Conservation (phyloP, 805 yeast genomes). For the Ogataea paradorogensis region DNA sequence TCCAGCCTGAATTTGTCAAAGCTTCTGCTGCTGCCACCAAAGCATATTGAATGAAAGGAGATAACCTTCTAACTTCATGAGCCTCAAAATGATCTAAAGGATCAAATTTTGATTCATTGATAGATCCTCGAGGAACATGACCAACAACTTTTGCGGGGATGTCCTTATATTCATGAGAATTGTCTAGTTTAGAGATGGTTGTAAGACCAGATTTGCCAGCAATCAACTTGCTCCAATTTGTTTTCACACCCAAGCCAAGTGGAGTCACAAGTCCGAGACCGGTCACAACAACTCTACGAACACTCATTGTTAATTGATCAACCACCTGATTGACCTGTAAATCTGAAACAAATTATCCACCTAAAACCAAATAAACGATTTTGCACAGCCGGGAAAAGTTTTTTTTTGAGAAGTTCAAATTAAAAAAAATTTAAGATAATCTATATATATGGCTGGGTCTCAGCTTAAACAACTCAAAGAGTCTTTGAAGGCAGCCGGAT, state of each 20-base stretch:
- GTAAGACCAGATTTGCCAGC: slow-evolving; percentile 55
- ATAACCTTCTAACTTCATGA: slow-evolving; percentile 57
- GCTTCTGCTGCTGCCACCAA: slow-evolving; percentile 78
- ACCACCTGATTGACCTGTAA: background rate
- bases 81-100: slow-evolving; percentile 46
- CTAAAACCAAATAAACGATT: background rate
- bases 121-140: slow-evolving; percentile 48
- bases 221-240: slow-evolving; percentile 54
- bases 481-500: slow-evolving; percentile 70
- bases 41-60: slow-evolving; percentile 76
- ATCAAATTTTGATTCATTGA: slow-evolving; percentile 49
- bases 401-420: slow-evolving; percentile 1
- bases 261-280: slow-evolving; percentile 90
- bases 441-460: slow-evolving; percentile 60
- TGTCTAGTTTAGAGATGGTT: slow-evolving; percentile 46
- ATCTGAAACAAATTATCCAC: background rate
- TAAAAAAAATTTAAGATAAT: slow-evolving; percentile 2
- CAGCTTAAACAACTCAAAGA: slow-evolving; percentile 82
- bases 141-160: slow-evolving; percentile 74
- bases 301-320: slow-evolving; percentile 9
- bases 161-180: slow-evolving; percentile 44
- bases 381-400: slow-evolving; percentile 7
- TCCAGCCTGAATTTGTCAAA: slow-evolving; percentile 59
- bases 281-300: slow-evolving; percentile 78
- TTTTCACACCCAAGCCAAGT: slow-evolving; percentile 64